Conservation (phyloP, 768 basidiomycete genomes). For the Podaxis pistillaris region DNA sequence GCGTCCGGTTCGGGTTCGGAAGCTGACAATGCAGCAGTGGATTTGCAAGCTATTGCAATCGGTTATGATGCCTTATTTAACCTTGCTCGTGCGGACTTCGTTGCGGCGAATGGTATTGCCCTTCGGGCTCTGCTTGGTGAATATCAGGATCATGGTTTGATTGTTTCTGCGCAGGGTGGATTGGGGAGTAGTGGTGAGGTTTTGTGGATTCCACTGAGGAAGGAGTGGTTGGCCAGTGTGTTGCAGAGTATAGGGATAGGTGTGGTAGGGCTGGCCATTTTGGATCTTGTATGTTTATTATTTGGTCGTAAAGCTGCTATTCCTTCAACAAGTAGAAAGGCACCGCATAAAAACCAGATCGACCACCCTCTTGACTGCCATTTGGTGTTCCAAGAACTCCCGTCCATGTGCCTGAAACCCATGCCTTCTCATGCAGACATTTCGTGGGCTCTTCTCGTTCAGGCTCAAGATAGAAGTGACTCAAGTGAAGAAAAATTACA, state of each 20-base stretch:
- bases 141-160: conserved; percentile 87
- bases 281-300: too few species aligned
- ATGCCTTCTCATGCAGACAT: too few species aligned
- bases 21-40: conserved; percentile 25
- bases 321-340: too few species aligned
- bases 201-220: conserved; percentile 86
- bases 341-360: too few species aligned
- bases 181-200: conserved; percentile 50
- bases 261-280: neutral
- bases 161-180: conserved; percentile 51
- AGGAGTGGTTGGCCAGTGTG: conserved; percentile 62
- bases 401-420: too few species aligned
- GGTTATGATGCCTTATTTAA: conserved; percentile 70
- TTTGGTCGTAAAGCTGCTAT: too few species aligned
- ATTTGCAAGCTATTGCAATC: conserved; percentile 54
- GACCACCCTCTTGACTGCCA: too few species aligned
- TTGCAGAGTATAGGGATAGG: conserved; percentile 26
- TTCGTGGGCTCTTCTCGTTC: too few species aligned
- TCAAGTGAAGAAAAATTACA: too few species aligned
- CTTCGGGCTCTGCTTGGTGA: conserved; percentile 81
- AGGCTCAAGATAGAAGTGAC: too few species aligned
- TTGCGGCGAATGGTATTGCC: conserved; percentile 86
- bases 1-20: conserved; percentile 19
- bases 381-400: too few species aligned
- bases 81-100: conserved; percentile 62